Evolutionary conservation across 371 early-diverging fungal genomes (phyloP), one percentile per base, ranked within the genome.

Genomic region (Lichtheimia ornata): DNA sequence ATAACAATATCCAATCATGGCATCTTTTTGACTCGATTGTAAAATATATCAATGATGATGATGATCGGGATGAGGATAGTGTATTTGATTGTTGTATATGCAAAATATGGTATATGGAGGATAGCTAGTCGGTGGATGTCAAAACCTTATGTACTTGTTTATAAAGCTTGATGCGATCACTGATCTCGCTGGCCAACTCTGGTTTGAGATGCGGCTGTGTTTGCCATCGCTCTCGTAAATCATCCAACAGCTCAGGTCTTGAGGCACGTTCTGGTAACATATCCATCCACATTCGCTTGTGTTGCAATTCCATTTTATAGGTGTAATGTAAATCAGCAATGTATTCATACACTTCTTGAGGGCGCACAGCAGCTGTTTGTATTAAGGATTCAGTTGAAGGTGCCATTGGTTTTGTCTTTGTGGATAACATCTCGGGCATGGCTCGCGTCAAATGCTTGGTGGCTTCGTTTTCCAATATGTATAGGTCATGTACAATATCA

Each of bases 331-430:
- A 44, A 24, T 35, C 22, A 0, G 62, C 25, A 22, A 61, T 54
- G 22, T 47, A 54, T 18, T 12, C 24, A 14, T 53, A 47, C 3
- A 53, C 62, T 18, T 27, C 50, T 15, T 61, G 55, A 28, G 62
- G 55, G 7, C 45, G 62, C 17, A 61, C 51, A 49, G 62, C 54
- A 14, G 62, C 62, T 24, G 47, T 44, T 40, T 61, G 62, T 4
- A 61, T 54, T 11, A 61, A 18, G 2, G 62, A 53, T 40, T 61
- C 62, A 5, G 62, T 61, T n/a, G 62, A 61, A 15, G 47, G 44
- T 27, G 41, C 45, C 25, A 20, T 13, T 3, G 45, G 3, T 5
- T 12, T 54, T 30, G 24, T 13, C 7, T 28, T 28, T 28, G 28
- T 7, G 2, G 35, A 35, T 35, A 35, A 35, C 43, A 45, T 56